A percentile compares a stretch with the other conserved stretches of the same genome.
phyloP scores from a whole-genome alignment of 257 asterid genomes.

The Cynanchum wilfordii region DNA sequence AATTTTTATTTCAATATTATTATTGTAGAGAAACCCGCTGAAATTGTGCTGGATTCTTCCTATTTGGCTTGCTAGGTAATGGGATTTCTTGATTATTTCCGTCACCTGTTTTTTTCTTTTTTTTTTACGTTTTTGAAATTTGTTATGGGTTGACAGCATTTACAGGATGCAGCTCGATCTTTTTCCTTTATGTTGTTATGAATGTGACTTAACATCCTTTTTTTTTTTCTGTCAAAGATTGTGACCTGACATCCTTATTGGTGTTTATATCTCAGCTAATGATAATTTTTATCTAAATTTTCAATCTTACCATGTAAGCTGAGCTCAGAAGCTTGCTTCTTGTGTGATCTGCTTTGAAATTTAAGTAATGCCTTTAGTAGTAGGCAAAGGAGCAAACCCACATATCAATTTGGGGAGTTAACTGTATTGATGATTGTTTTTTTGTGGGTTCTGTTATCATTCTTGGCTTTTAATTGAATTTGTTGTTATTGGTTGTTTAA shows the following conservation, averaged over 20 bases:
- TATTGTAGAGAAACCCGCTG: background rate
- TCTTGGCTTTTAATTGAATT: background rate
- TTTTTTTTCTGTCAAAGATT: background rate
- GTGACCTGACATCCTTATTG: background rate
- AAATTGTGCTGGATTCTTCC: background rate
- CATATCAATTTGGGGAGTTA: background rate
- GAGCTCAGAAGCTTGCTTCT: background rate
- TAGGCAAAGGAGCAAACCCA: background rate
- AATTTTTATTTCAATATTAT: background rate
- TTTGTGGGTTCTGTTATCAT: background rate
- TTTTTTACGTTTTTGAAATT: no score
- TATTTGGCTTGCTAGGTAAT: background rate
- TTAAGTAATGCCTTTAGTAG: background rate
- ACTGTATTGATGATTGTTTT: background rate
- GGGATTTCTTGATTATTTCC: background rate
- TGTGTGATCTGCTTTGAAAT: background rate
- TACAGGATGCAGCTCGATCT: background rate
- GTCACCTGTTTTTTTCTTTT: background rate
- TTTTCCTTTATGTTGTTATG: background rate
- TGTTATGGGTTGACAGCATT: background rate
- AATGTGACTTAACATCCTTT: background rate
- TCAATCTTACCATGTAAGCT: background rate
- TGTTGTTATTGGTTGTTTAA: background rate
- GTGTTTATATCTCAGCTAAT: constrained; percentile 1
- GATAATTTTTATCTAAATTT: background rate